Percentiles rank a stretch among this genome's conserved stretches.
Evolutionary conservation across 257 asterid genomes (phyloP).

Genomic region (Lycium barbarum): DNA sequence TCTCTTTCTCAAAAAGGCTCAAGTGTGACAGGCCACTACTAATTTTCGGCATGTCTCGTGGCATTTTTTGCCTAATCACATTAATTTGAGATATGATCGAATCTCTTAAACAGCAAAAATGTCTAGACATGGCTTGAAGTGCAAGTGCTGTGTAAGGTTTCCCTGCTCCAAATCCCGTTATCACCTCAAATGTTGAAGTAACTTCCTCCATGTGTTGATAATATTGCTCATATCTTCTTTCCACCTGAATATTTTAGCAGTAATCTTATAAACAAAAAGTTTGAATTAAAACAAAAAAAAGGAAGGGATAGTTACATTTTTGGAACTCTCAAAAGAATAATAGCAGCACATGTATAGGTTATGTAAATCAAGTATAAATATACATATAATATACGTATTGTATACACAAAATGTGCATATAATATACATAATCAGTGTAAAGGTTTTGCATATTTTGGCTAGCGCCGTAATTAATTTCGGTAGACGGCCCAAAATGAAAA

Average conservation of each 20-base stretch:
- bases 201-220: conserved; percentile 65
- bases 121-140: conserved; percentile 89
- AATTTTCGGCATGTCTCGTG: conserved; percentile 60
- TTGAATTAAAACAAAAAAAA: background rate
- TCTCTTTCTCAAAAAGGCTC: conserved; percentile 63
- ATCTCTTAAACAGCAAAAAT: conserved; percentile 67
- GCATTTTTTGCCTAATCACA: conserved; percentile 46
- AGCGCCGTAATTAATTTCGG: too few species aligned
- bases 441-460: too few species aligned
- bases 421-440: too few species aligned
- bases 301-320: too few species aligned
- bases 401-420: too few species aligned
- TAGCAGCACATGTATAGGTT: too few species aligned
- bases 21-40: conserved; percentile 67
- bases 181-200: conserved; percentile 67
- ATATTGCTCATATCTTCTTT: conserved; percentile 78
- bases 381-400: too few species aligned
- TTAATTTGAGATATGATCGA: conserved; percentile 69
- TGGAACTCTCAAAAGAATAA: too few species aligned
- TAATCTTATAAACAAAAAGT: background rate
- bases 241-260: conserved; percentile 55
- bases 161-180: conserved; percentile 78
- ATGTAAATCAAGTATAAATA: too few species aligned
- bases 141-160: conserved; percentile 83
- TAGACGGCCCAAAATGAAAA: too few species aligned